Conservation (phyloP, 2,329 filamentous ascomycete genomes). For the Trichophyton simii region DNA sequence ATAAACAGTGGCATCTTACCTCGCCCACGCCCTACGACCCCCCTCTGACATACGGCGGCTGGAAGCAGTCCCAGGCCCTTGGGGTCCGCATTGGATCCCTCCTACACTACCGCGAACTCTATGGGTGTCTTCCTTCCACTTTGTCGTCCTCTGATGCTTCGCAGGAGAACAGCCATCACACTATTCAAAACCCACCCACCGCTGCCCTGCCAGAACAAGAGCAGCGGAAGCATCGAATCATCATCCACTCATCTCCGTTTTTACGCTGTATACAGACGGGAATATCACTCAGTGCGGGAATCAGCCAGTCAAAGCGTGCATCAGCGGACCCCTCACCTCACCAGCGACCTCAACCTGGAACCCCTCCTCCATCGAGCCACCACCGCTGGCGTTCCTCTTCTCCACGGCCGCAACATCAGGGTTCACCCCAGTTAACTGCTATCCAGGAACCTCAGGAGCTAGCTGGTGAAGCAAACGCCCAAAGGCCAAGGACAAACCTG, state of each 20-base stretch:
- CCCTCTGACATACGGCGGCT: constrained; percentile 86
- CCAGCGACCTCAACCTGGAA: neutral
- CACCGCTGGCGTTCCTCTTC: constrained; percentile 22
- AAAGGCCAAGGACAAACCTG: neutral
- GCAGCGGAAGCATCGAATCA: constrained; percentile 53
- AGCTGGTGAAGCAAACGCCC: neutral
- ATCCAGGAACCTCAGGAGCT: neutral
- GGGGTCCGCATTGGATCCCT: constrained; percentile 74
- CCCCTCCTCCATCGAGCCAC: constrained; percentile 10
- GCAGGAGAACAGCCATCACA: neutral
- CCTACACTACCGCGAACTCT: constrained; percentile 37
- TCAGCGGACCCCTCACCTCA: neutral
- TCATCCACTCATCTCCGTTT: constrained; percentile 90
- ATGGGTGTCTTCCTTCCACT: constrained; percentile 12
- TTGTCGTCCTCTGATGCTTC: neutral
- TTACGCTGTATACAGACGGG: constrained; percentile 86
- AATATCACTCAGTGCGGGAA: constrained; percentile 72
- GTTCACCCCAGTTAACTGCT: neutral
- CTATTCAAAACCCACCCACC: neutral
- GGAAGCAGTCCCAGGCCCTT: constrained; percentile 71
- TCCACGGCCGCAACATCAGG: constrained; percentile 11
- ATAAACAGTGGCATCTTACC: constrained; percentile 87
- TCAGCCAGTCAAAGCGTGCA: constrained; percentile 39
- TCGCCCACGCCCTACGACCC: constrained; percentile 93
- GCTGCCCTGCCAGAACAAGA: constrained; percentile 2